Evolutionary conservation across 768 basidiomycete species (phyloP), one percentile per base, ranked within the genome.

Genomic region (Macrolepiota dolichaula): DNA sequence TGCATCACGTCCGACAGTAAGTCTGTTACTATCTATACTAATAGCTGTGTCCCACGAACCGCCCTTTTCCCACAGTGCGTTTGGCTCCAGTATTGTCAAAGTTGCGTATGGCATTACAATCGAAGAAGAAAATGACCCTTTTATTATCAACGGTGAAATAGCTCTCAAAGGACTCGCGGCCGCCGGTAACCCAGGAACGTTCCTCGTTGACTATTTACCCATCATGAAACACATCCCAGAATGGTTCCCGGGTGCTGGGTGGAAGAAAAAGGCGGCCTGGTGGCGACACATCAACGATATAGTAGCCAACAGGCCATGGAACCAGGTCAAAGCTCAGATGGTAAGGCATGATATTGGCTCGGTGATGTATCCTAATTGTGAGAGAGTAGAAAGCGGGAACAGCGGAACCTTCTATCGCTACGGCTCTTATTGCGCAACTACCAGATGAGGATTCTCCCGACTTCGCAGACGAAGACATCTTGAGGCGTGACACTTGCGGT

Each of bases 1-100:
- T 40, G 46, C 72, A 77, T 46, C 79, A 83, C 59, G 72, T 83
- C 29, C 73, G 79, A 36, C 76, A 78, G 76, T 80, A 67, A 70
- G 74, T 56, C 36, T 4, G 15, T 7, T 4, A 13, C 35, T 13
- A n/a, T 6, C 15, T 32, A 10, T 22, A n/a, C 7, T 3, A 7
- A 44, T 9, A 3, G n/a, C 19, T 19, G 42, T 9, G 19, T 44
- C 42, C 19, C 42, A 42, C 19, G 19, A 7, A 19, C 19, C 19
- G 9, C 5, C 40, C 36, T 32, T 3, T 32, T 32, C 61, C 51
- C n/a, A 60, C 57, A 79, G 77, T 22, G 72, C 79, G 6, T 73
- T 76, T 2, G 66, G 70, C 5, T 70, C 68, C 25, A 68, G 70
- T 1, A 73, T 73, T n/a, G 66, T 77, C 1, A 64, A 65, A 37